Evolutionary conservation across 2,329 filamentous ascomycete genomes (phyloP), one percentile per base, ranked within the genome.

Genomic region (Colletotrichum tabaci): DNA sequence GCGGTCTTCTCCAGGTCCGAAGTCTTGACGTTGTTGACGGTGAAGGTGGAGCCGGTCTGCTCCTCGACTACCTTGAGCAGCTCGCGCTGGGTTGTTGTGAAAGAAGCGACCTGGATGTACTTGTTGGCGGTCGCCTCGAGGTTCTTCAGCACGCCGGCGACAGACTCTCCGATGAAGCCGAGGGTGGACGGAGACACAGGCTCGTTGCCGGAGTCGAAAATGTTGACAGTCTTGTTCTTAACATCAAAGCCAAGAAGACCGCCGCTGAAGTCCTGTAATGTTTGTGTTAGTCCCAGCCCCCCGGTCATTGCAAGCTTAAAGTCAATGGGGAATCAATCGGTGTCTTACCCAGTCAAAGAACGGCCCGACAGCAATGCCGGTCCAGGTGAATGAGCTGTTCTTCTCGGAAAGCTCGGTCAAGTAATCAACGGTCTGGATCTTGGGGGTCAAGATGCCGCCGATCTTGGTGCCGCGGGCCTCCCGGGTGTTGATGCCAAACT

Each of bases 331-430:
- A n/a, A n/a, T n/a, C n/a, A n/a, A 38, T 23, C 18, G 26, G 30
- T 26, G 16, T 10, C n/a, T 35, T 77, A 86, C 84, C 87, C 86
- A 89, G 76, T 92, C 90, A 76, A 92, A 90, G 78, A 92, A 89
- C 2, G 87, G 80, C 0, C 90, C 89, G 10, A 82, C 87, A 4
- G 89, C 85, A 16, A 93, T 77, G 2, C 83, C 87, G 1, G 88
- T 91, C 90, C 90, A 93, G 40, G 82, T 85, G 73, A 92, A 86
- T 56, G 62, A 72, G 16, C 67, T 66, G 40, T 75, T 65, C 67
- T 74, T 71, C 49, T 71, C 40, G 2, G 73, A 65, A 5, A 74
- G 52, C 49, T 74, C 67, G 15, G 64, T 69, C 13, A 76, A 38
- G 13, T 74, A 69, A 12, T 75, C 68, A 42, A 56, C 76, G 5